Conservation (phyloP, 148 eudicot genomes). For the Chenopodium berlandieri region DNA sequence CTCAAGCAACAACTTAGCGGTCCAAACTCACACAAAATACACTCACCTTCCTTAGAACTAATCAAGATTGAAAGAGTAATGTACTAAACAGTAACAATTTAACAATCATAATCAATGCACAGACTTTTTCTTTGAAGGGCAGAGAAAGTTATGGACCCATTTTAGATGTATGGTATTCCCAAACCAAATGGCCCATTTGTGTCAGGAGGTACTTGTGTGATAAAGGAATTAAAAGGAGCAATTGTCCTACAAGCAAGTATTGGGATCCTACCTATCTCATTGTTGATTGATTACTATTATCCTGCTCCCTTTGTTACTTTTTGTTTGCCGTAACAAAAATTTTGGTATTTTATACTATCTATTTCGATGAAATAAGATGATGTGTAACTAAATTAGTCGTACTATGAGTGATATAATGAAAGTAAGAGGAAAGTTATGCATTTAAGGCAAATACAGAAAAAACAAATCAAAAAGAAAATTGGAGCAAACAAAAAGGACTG, state of each 20-base stretch:
- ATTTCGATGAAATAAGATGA: too few relatives aligned
- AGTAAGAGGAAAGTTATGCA: too few relatives aligned
- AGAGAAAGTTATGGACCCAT: conserved; percentile 26
- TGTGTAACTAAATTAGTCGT: too few relatives aligned
- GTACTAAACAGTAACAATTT: not conserved
- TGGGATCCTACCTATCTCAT: conserved; percentile 27
- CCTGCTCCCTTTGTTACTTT: too few relatives aligned
- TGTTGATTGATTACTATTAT: not conserved
- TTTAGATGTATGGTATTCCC: conserved; percentile 26
- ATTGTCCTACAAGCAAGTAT: conserved; percentile 33
- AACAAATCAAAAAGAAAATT: too few relatives aligned
- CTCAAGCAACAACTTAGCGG: conserved; percentile 1
- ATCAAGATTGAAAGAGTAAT: not conserved
- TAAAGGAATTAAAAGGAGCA: conserved; percentile 30
- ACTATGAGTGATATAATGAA: too few relatives aligned
- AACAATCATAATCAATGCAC: conserved; percentile 32
- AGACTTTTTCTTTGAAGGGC: conserved; percentile 22
- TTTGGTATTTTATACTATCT: too few relatives aligned
- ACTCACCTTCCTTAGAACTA: not conserved
- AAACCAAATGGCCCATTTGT: conserved; percentile 35
- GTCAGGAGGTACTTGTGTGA: conserved; percentile 29
- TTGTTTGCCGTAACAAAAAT: too few relatives aligned
- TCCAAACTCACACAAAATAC: not conserved
- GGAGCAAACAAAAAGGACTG: too few relatives aligned
- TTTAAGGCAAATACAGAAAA: too few relatives aligned